These are phyloP conservation scores for Pleomassaria siparia DNA, from an alignment of 2,329 filamentous ascomycete species.

Conservation along the genomic window DNA sequence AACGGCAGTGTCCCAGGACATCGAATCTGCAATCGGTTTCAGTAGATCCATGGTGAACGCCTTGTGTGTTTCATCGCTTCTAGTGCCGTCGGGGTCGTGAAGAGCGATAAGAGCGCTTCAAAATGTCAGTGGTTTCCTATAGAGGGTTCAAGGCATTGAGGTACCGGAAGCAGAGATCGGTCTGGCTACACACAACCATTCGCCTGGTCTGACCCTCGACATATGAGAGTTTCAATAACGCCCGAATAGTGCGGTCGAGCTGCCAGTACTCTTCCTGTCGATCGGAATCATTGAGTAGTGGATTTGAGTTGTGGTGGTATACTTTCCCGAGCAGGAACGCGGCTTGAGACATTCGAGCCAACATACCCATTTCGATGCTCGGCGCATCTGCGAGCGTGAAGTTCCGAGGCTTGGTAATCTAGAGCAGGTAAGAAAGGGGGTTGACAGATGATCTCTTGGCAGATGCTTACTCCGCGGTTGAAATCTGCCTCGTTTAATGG, in stretches of 20 bases:
- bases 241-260: background rate
- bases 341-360: slow-evolving; percentile 1
- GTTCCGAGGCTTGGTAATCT: background rate
- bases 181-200: background rate
- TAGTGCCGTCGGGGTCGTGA: background rate
- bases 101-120: background rate
- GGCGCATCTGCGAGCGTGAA: background rate
- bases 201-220: background rate
- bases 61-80: background rate
- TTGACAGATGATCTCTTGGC: background rate
- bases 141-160: background rate
- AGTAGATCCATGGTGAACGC: background rate
- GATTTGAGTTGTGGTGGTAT: background rate
- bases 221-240: background rate
- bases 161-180: background rate
- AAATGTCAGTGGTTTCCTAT: background rate
- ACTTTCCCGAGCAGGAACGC: background rate
- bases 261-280: background rate
- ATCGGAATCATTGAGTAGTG: background rate
- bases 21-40: background rate
- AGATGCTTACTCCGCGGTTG: background rate
- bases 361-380: background rate
- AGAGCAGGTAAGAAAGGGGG: background rate
- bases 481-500: background rate
- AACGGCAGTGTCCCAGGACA: slow-evolving; percentile 1